Percentiles rank a stretch among this genome's conserved stretches.
phyloP scores from a whole-genome alignment of 192 early-diverging fungal genomes.

The Coemansia sp. region DNA sequence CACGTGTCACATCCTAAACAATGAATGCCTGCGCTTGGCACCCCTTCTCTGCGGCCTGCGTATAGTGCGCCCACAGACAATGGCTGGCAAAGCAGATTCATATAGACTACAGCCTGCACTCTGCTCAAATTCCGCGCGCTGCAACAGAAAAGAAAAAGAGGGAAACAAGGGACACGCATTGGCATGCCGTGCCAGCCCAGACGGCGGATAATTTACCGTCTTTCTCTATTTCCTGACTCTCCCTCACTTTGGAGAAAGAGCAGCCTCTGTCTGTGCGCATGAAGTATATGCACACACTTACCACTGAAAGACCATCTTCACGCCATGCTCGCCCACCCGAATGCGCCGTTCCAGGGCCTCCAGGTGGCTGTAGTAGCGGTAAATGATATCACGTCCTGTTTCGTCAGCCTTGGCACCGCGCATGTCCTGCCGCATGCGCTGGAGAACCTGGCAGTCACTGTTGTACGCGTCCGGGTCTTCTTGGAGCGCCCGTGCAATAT shows the following conservation, averaged over 20 bases:
- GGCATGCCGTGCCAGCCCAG: not conserved
- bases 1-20: not conserved
- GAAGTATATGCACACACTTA: conserved; percentile 40
- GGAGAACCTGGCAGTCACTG: conserved; percentile 76
- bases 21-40: not conserved
- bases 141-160: not conserved
- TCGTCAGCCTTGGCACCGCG: conserved; percentile 91
- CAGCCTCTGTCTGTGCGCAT: not conserved
- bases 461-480: conserved; percentile 92
- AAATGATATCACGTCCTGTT: conserved; percentile 90
- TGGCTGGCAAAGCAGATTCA: conserved; percentile 1
- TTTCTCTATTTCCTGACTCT: conserved; percentile 4
- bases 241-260: not conserved
- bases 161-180: not conserved
- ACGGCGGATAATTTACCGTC: conserved; percentile 6
- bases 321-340: conserved; percentile 86
- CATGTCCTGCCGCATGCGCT: conserved; percentile 93
- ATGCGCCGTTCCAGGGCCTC: conserved; percentile 93
- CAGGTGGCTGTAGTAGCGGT: conserved; percentile 95
- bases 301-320: conserved; percentile 91
- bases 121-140: conserved; percentile 5
- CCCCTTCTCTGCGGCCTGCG: not conserved
- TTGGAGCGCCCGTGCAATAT: conserved; percentile 82
- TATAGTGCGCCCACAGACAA: conserved; percentile 1
- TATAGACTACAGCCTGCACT: conserved; percentile 1